A percentile compares a stretch with the other conserved stretches of the same genome.
Conservation (phyloP, 2,329 filamentous ascomycete genomes). For the Cryoendolithus antarcticus region DNA sequence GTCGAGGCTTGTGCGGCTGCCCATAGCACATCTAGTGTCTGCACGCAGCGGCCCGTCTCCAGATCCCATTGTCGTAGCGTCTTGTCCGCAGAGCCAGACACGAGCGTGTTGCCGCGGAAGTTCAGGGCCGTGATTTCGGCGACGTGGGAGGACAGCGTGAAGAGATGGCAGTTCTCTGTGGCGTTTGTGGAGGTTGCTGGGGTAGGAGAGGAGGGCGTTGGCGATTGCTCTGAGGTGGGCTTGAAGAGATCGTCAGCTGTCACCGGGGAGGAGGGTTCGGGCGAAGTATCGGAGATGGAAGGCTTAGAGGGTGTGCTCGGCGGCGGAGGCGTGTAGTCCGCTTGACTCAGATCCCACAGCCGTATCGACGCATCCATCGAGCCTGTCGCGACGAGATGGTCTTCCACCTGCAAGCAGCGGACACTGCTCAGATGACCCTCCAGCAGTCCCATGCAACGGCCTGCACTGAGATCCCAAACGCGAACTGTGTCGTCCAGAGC, state of each 20-base stretch:
- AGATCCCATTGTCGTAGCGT: slow-evolving; percentile 96
- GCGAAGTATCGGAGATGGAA: slow-evolving; percentile 30
- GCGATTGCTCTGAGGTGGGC: slow-evolving; percentile 11
- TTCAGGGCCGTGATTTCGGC: slow-evolving; percentile 90
- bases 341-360: slow-evolving; percentile 86
- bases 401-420: slow-evolving; percentile 80
- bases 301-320: slow-evolving; percentile 35
- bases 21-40: slow-evolving; percentile 96
- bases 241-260: slow-evolving; percentile 18
- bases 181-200: slow-evolving; percentile 57
- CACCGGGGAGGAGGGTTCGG: slow-evolving; percentile 39
- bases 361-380: slow-evolving; percentile 90
- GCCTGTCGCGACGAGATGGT: slow-evolving; percentile 88
- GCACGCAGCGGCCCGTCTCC: slow-evolving; percentile 87
- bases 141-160: slow-evolving; percentile 77
- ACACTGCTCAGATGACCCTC: slow-evolving; percentile 95
- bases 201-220: slow-evolving; percentile 20
- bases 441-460: slow-evolving; percentile 78
- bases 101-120: slow-evolving; percentile 76
- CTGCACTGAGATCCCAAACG: slow-evolving; percentile 93
- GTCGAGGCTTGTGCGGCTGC: slow-evolving; percentile 79
- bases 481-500: slow-evolving; percentile 86
- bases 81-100: slow-evolving; percentile 95
- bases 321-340: slow-evolving; percentile 62
- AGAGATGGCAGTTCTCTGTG: slow-evolving; percentile 79